A percentile compares a stretch with the other conserved stretches of the same genome.
Conservation (phyloP, 306 rosid genomes). For the Glycine tomentella region DNA sequence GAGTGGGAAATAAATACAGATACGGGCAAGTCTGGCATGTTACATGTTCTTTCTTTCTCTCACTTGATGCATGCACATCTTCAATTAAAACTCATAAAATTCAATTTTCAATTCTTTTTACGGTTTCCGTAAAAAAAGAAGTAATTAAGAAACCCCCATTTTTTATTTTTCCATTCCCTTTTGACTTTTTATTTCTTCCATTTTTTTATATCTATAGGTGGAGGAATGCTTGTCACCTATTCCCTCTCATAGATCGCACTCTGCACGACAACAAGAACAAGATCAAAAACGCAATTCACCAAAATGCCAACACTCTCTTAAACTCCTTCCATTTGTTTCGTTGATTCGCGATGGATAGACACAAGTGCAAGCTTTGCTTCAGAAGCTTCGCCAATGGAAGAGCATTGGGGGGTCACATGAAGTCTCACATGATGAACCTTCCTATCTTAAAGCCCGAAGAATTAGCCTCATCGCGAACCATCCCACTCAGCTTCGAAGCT, state of each 20-base stretch:
- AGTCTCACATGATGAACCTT: slow-evolving; percentile 92
- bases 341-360: slow-evolving; percentile 63
- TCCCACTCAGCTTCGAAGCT: slow-evolving; percentile 59
- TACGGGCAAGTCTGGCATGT: slow-evolving; percentile 81
- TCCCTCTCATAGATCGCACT: slow-evolving; percentile 61
- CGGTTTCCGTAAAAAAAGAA: slow-evolving; percentile 23
- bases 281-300: not conserved
- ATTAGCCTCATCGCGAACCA: not conserved
- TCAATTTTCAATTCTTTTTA: slow-evolving; percentile 41
- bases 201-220: slow-evolving; percentile 57
- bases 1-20: slow-evolving; percentile 65
- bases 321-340: slow-evolving; percentile 21
- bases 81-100: slow-evolving; percentile 49
- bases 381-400: slow-evolving; percentile 87
- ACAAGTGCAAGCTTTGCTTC: slow-evolving; percentile 82
- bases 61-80: slow-evolving; percentile 58
- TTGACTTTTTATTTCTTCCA: slow-evolving; percentile 10
- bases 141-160: not conserved
- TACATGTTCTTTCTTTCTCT: slow-evolving; percentile 60
- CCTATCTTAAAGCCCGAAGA: slow-evolving; percentile 52
- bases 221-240: slow-evolving; percentile 89
- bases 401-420: slow-evolving; percentile 98
- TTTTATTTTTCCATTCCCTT: not conserved
- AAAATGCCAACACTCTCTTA: slow-evolving; percentile 43
- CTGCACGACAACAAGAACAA: not conserved